These are phyloP conservation scores for Oryza rufipogon DNA, from an alignment of 176 grass and related monocot genomes.

Conservation along the genomic window DNA sequence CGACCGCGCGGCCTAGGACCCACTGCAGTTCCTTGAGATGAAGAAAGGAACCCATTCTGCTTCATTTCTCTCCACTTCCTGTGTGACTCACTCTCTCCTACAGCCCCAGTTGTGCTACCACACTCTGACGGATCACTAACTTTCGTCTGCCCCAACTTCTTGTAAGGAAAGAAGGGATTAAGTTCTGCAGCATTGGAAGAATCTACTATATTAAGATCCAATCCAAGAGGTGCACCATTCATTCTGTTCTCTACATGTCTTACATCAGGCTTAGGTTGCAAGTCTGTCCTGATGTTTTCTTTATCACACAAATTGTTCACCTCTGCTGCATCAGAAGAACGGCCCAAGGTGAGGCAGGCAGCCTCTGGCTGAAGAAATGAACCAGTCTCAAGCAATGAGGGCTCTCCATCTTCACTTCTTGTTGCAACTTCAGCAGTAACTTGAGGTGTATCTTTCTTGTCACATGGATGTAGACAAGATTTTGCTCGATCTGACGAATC, in stretches of 20 bases:
- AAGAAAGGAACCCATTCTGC: slow-evolving; percentile 96
- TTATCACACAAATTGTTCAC: slow-evolving; percentile 34
- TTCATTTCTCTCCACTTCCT: slow-evolving; percentile 97
- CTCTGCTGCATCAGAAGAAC: slow-evolving; percentile 27
- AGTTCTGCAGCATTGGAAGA: slow-evolving; percentile 50
- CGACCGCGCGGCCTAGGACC: slow-evolving; percentile 58
- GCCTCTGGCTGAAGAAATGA: slow-evolving; percentile 35
- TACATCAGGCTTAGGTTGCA: slow-evolving; percentile 36
- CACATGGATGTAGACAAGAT: slow-evolving; percentile 23
- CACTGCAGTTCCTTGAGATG: slow-evolving; percentile 58
- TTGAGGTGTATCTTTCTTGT: slow-evolving; percentile 33
- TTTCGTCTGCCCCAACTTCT: slow-evolving; percentile 62
- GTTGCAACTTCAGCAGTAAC: slow-evolving; percentile 22
- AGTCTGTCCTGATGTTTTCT: slow-evolving; percentile 31
- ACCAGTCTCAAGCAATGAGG: slow-evolving; percentile 35
- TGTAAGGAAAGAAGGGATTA: slow-evolving; percentile 87
- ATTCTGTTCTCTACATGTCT: slow-evolving; percentile 32
- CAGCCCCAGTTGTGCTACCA: slow-evolving; percentile 72
- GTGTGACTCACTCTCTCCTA: slow-evolving; percentile 65
- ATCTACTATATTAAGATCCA: slow-evolving; percentile 74
- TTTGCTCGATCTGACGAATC: slow-evolving; percentile 20
- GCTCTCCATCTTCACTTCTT: slow-evolving; percentile 25
- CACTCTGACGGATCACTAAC: slow-evolving; percentile 68
- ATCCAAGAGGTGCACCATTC: slow-evolving; percentile 29
- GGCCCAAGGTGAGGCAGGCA: slow-evolving; percentile 59